Base-by-base conservation (phyloP, 2,329 filamentous ascomycete genomes). In the Fusarium tuaranense region DNA sequence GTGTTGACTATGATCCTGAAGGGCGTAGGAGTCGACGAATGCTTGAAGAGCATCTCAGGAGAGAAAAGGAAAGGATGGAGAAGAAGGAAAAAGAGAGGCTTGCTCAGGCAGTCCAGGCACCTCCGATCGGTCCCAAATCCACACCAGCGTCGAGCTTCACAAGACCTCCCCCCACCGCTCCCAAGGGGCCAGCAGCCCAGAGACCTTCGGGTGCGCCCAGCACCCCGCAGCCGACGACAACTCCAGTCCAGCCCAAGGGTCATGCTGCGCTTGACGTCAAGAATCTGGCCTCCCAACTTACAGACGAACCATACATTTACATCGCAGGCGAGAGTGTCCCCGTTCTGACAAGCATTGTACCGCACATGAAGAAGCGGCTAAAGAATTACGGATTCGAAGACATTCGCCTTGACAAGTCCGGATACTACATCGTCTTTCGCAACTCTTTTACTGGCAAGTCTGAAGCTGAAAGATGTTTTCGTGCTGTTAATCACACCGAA, bases 341-440 rank as follows among this genome's bases (percentile, higher is more conserved):
- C 2, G 93, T 97, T 14, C 90, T 98, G 80, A 88, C 89, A 36
- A 93, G 94, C 27, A 98, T 96, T 1, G 90, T 98, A 66, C 91
- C 93, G 5, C 97, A 99, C 84, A 89, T 99, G 85, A 94, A 95
- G 84, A 97, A 96, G 83, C 90, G 96, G 61, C 87, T 98, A 64
- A 97, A 96, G 82, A 91, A 92, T 61, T 98, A 94, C 81, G 88
- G 90, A 69, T 94, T 95, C 84, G 92, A 94, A 73, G 92, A 95
- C 60, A 93, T 99, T 62, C 90, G 95, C 38, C 91, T 94, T 69
- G 97, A 99, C 81, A 91, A 91, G 68, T 93, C 91, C 1, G 97
- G 97, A 1, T 99, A 98, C 82, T 98, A 94, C 81, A 91, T 98
- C 63, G 87, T 95, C n/a, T 99, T 99, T 79, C 91, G 94, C 61